phyloP scores from a whole-genome alignment of 208 protist genomes.

The Leishmania amazonensis region DNA sequence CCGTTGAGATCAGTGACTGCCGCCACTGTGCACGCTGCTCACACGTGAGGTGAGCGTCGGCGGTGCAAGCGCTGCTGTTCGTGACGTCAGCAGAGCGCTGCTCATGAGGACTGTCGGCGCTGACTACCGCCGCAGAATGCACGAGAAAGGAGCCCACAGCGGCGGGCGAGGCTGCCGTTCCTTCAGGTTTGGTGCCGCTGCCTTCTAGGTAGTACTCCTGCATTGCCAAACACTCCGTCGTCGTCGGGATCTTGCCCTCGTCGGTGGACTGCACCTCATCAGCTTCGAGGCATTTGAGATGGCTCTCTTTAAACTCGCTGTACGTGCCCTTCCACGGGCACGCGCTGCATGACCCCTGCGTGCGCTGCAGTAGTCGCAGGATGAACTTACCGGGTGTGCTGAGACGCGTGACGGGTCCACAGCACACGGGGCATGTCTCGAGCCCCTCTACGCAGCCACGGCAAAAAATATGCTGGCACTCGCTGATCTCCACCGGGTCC shows the following conservation, averaged over 20 bases:
- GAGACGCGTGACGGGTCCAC: conserved; percentile 25
- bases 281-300: conserved; percentile 35
- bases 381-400: conserved; percentile 43
- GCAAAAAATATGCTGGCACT: conserved; percentile 71
- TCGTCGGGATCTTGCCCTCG: conserved; percentile 3
- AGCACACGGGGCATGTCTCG: conserved; percentile 55
- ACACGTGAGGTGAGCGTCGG: conserved; percentile 2
- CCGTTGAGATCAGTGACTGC: conserved; percentile 19
- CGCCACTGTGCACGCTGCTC: conserved; percentile 27
- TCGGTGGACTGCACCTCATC: conserved; percentile 7
- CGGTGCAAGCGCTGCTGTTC: not conserved
- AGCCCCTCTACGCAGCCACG: conserved; percentile 37
- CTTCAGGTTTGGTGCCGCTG: not conserved
- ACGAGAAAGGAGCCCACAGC: not conserved
- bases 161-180: not conserved
- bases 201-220: conserved; percentile 55
- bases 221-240: conserved; percentile 20
- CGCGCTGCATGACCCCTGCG: conserved; percentile 44
- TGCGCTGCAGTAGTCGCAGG: conserved; percentile 46
- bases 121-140: not conserved
- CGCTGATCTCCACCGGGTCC: conserved; percentile 45
- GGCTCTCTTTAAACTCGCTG: conserved; percentile 50
- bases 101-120: not conserved
- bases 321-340: conserved; percentile 63
- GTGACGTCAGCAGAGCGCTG: conserved; percentile 7